Base-by-base conservation (phyloP, 176 grass and related monocot genomes). In the Dactylis glomerata region DNA sequence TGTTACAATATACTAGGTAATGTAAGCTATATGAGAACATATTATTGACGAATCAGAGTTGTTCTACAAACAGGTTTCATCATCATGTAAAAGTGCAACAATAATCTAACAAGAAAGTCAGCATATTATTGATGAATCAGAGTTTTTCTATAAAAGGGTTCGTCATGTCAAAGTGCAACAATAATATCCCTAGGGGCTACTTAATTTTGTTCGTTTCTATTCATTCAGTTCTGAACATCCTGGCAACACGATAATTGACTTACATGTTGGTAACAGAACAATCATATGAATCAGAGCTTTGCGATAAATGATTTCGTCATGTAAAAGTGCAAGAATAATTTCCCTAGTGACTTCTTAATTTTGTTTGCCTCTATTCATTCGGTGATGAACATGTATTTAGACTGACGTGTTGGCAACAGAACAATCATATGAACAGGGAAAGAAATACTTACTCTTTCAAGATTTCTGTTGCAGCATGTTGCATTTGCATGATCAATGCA, bases 391-490 rank as follows among this genome's bases (percentile, higher is more conserved):
- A 75, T 27, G 45, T 47, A 74, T 24, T 36, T 46, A n/a, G 30
- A 61, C 5, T 20, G 55, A 36, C 9, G 42, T 78, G 46, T 13
- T 75, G 24, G n/a, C n/a, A n/a, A n/a, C n/a, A n/a, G n/a, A n/a
- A n/a, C n/a, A n/a, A n/a, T n/a, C n/a, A n/a, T 57, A 67, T 47
- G 8, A 10, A 73, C 1, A 86, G 26, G 51, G 33, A 62, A 75
- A 85, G 42, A 93, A 83, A 61, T 85, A 36, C 64, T 75, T 99
- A 99, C 93, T 92, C 93, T 94, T 94, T 99, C 68, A 99, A 78
- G 80, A 99, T 85, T 81, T 96, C 97, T 36, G 63, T 82, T 47
- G 88, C 87, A 83, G 90, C 90, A 45, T 5, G 79, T 79, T 96
- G 87, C 91, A 96, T 96, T 75, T 92, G 83, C 50, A 15, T 76